phyloP scores from a whole-genome alignment of 768 basidiomycete genomes.

The Dentipellis sp. region DNA sequence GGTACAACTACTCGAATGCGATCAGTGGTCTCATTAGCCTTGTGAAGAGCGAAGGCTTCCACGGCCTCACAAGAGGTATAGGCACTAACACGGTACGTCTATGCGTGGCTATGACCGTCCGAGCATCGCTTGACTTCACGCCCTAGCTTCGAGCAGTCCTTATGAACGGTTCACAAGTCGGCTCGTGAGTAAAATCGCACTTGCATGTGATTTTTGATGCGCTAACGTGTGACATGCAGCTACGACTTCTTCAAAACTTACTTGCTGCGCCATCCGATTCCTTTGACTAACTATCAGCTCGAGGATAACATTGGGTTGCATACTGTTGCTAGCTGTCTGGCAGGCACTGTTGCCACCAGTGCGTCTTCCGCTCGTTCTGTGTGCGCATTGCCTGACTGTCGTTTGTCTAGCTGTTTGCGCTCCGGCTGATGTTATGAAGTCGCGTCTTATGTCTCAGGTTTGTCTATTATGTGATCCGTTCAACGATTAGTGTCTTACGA shows the following conservation, averaged over 20 bases:
- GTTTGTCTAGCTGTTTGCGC: slow-evolving; percentile 60
- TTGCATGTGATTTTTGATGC: background rate
- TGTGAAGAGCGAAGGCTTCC: slow-evolving; percentile 58
- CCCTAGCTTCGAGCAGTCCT: slow-evolving; percentile 49
- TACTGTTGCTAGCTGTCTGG: slow-evolving; percentile 53
- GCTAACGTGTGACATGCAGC: slow-evolving; percentile 25
- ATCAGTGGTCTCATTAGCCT: slow-evolving; percentile 60
- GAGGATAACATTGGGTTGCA: slow-evolving; percentile 62
- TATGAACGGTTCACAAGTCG: slow-evolving; percentile 79
- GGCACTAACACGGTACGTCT: slow-evolving; percentile 64
- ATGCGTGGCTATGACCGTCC: too few species aligned
- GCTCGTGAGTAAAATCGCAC: slow-evolving; percentile 48
- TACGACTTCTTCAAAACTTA: slow-evolving; percentile 70
- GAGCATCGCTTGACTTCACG: background rate
- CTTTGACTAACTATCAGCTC: slow-evolving; percentile 50
- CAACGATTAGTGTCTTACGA: background rate
- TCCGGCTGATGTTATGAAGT: slow-evolving; percentile 68
- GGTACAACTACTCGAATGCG: slow-evolving; percentile 76
- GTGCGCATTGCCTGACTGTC: slow-evolving; percentile 1
- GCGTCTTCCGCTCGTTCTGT: slow-evolving; percentile 16
- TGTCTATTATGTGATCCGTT: slow-evolving; percentile 15
- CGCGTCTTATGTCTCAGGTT: slow-evolving; percentile 72
- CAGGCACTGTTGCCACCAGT: slow-evolving; percentile 77
- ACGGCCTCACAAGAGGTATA: slow-evolving; percentile 63
- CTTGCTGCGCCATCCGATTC: slow-evolving; percentile 42